A percentile compares a stretch with the other conserved stretches of the same genome.
Evolutionary conservation across 257 asterid genomes (phyloP).

Genomic region (Mitragyna speciosa): DNA sequence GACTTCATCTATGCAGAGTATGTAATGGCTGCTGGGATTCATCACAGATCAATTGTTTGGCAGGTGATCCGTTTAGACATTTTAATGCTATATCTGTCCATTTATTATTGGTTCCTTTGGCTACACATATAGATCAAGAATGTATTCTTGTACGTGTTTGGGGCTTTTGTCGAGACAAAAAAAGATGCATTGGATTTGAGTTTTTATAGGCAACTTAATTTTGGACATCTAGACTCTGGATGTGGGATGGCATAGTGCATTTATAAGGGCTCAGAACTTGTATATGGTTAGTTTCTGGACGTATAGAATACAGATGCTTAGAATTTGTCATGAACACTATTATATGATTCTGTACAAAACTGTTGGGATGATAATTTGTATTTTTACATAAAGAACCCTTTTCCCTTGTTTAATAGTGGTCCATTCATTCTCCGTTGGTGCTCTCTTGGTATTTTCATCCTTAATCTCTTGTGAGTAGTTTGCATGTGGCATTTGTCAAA

Average conservation of each 20-base stretch:
- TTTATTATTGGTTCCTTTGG: too few relatives aligned
- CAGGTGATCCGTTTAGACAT: constrained; percentile 50
- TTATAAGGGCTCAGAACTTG: background rate
- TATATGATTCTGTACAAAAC: background rate
- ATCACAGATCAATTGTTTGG: constrained; percentile 94
- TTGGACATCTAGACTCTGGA: background rate
- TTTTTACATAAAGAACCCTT: background rate
- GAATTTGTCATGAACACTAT: too few relatives aligned
- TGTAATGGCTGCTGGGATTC: constrained; percentile 95
- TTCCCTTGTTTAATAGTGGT: background rate
- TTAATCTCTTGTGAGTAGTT: background rate
- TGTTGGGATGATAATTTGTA: background rate
- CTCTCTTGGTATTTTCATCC: background rate
- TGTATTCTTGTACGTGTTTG: background rate
- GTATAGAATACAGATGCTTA: background rate
- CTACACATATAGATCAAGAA: too few relatives aligned
- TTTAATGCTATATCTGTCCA: too few relatives aligned
- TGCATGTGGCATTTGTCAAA: background rate
- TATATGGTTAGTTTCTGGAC: background rate
- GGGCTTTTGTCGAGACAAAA: background rate
- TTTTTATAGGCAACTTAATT: too few relatives aligned
- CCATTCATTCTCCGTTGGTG: background rate
- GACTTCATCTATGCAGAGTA: constrained; percentile 97
- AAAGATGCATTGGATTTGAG: too few relatives aligned
- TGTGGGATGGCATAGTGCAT: background rate